A percentile compares a stretch with the other conserved stretches of the same genome.
phyloP scores from a whole-genome alignment of 108 stramenopile genomes.

The Hondaea fermentalgiana region DNA sequence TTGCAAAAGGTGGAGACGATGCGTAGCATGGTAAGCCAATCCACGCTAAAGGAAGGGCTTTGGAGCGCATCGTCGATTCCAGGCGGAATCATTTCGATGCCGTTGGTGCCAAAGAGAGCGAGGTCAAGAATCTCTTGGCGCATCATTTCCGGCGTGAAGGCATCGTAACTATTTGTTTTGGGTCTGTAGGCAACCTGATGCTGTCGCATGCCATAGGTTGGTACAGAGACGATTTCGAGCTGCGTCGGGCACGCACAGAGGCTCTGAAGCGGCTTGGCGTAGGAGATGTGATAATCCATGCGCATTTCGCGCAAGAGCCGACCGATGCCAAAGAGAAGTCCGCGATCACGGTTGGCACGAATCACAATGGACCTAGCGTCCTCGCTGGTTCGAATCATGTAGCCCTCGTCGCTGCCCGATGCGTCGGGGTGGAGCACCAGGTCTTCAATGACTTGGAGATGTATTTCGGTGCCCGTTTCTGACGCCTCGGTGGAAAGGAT shows the following conservation, averaged over 20 bases:
- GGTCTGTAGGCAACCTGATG: background rate
- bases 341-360: background rate
- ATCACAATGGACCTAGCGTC: background rate
- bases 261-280: slow-evolving; percentile 1
- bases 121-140: background rate
- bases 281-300: slow-evolving; percentile 7
- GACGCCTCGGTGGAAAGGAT: too few relatives aligned
- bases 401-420: background rate
- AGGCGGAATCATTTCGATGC: slow-evolving; percentile 2
- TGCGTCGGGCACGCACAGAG: background rate
- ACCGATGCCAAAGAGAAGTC: background rate
- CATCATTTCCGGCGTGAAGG: slow-evolving; percentile 2
- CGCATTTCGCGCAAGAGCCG: background rate
- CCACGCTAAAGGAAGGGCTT: background rate
- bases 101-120: slow-evolving; percentile 6
- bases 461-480: background rate
- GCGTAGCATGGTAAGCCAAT: background rate
- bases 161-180: slow-evolving; percentile 6
- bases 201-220: background rate
- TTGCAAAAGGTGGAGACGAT: background rate
- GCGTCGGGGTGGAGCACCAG: background rate
- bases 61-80: background rate
- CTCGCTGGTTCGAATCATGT: background rate
- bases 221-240: background rate
- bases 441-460: background rate